These are phyloP conservation scores for Rhizomucor miehei DNA, from an alignment of 371 early-diverging fungal species.

Conservation along the genomic window DNA sequence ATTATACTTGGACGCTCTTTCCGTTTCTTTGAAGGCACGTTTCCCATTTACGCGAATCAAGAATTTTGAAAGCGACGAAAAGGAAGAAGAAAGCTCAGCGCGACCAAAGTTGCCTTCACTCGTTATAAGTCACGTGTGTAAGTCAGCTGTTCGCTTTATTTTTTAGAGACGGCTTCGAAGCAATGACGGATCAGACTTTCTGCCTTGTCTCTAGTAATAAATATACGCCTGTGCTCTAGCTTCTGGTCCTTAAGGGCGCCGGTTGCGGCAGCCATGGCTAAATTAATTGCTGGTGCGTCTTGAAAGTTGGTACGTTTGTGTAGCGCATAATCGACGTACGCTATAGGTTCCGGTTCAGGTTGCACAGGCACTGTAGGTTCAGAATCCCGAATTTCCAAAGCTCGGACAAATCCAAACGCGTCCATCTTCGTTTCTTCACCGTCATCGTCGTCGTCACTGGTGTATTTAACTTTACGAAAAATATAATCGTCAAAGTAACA, in stretches of 20 bases:
- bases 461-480: constrained; percentile 22
- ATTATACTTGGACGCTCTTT: constrained; percentile 40
- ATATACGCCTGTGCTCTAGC: constrained; percentile 16
- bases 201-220: constrained; percentile 28
- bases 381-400: neutral
- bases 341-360: constrained; percentile 15
- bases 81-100: constrained; percentile 9
- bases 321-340: constrained; percentile 23
- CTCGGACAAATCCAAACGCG: constrained; percentile 17
- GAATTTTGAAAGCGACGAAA: constrained; percentile 12
- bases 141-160: neutral
- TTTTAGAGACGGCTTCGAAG: constrained; percentile 6
- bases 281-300: constrained; percentile 17
- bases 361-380: neutral
- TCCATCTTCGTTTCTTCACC: constrained; percentile 10
- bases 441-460: constrained; percentile 11
- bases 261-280: constrained; percentile 26
- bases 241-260: constrained; percentile 19
- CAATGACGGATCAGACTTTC: constrained; percentile 30
- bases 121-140: neutral
- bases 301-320: constrained; percentile 23
- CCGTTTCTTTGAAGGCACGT: constrained; percentile 31
- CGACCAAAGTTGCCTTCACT: neutral
- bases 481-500: constrained; percentile 39
- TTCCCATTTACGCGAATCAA: constrained; percentile 17